A percentile compares a stretch with the other conserved stretches of the same genome.
phyloP scores from a whole-genome alignment of 257 asterid species.

The Solanum ossicruentum region DNA sequence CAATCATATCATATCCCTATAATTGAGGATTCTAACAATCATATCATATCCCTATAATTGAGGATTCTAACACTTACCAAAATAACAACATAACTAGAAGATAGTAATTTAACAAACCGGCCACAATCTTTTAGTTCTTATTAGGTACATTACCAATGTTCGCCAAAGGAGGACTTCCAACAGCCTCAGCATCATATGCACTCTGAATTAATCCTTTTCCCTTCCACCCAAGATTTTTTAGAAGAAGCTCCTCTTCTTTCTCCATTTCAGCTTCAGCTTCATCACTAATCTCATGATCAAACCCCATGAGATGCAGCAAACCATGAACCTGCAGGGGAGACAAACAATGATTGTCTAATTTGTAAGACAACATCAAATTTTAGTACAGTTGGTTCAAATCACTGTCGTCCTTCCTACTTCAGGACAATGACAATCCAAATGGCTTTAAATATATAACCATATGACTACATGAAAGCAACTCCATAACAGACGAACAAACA shows the following conservation, averaged over 20 bases:
- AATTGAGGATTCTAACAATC: too few relatives aligned
- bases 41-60: too few relatives aligned
- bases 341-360: not conserved
- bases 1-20: too few relatives aligned
- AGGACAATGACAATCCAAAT: not conserved
- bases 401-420: not conserved
- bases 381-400: not conserved
- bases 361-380: not conserved
- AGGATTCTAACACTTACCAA: too few relatives aligned
- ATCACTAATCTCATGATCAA: slow-evolving; percentile 90
- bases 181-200: slow-evolving; percentile 43
- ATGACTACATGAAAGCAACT: not conserved
- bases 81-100: not conserved
- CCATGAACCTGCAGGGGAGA: slow-evolving; percentile 72
- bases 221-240: slow-evolving; percentile 83
- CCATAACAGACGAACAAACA: not conserved
- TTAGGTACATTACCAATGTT: slow-evolving; percentile 45
- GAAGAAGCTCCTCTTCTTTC: slow-evolving; percentile 68
- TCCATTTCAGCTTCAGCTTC: slow-evolving; percentile 98
- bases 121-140: slow-evolving; percentile 1
- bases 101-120: not conserved
- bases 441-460: not conserved
- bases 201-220: slow-evolving; percentile 93
- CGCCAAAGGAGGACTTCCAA: slow-evolving; percentile 32
- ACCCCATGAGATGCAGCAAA: slow-evolving; percentile 89